Percentiles rank a stretch among this genome's conserved stretches.
Evolutionary conservation across 169 alveolate genomes (phyloP).

Genomic region (Eimeria sp.): DNA sequence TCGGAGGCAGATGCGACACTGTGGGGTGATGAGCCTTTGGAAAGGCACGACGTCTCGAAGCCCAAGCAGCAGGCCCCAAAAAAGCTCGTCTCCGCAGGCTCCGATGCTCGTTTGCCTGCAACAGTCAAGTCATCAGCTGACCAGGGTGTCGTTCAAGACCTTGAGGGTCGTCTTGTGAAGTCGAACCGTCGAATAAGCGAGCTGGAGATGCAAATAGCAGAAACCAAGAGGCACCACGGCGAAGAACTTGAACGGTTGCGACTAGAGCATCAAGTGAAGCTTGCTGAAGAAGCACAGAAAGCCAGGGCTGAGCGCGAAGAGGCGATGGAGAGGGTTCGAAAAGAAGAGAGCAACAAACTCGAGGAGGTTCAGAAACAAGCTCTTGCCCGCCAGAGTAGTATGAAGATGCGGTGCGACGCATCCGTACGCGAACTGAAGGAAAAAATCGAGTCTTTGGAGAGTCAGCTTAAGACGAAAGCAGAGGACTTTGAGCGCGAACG

Average conservation of each 20-base stretch:
- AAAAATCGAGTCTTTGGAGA: conserved; percentile 25
- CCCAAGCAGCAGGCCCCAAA: conserved; percentile 7
- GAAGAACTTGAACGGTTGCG: conserved; percentile 51
- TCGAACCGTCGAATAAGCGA: conserved; percentile 34
- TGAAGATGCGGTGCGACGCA: conserved; percentile 70
- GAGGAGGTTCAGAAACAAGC: conserved; percentile 41
- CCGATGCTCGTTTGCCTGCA: conserved; percentile 6
- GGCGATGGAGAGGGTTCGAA: conserved; percentile 18
- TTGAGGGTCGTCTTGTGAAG: conserved; percentile 36
- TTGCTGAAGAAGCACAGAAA: conserved; percentile 26
- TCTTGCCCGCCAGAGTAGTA: conserved; percentile 67
- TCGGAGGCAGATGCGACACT: conserved; percentile 25
- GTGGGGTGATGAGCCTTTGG: conserved; percentile 19
- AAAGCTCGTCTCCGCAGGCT: conserved; percentile 19
- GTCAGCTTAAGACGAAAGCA: conserved; percentile 3
- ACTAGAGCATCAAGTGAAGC: neutral
- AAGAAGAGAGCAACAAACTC: conserved; percentile 22
- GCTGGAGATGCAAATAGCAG: conserved; percentile 33
- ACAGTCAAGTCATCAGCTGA: conserved; percentile 11
- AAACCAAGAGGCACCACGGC: conserved; percentile 11
- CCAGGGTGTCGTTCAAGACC: neutral
- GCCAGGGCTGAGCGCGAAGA: conserved; percentile 24
- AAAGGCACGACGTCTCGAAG: neutral
- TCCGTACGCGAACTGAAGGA: conserved; percentile 55
- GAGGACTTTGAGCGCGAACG: conserved; percentile 41